These are phyloP conservation scores for Pseudocercospora crystallina DNA, from an alignment of 2,329 filamentous ascomycete species.

Conservation along the genomic window DNA sequence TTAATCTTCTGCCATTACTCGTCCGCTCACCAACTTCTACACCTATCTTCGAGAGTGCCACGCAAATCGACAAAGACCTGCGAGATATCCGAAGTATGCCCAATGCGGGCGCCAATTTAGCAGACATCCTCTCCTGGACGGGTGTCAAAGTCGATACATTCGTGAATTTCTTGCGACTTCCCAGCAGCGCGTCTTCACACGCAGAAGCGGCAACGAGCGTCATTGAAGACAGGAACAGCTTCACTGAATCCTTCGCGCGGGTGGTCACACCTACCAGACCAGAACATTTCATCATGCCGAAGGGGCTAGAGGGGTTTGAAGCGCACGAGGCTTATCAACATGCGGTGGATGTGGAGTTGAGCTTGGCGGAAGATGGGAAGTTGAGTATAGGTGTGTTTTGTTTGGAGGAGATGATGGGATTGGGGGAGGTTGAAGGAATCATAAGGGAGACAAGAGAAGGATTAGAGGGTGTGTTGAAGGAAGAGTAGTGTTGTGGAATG, in stretches of 20 bases:
- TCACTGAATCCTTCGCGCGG: constrained; percentile 19
- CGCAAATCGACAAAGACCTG: constrained; percentile 67
- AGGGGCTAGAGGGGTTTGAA: constrained; percentile 9
- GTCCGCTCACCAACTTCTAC: constrained; percentile 43
- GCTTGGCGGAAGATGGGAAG: constrained; percentile 44
- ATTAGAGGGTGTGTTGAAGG: constrained; percentile 15
- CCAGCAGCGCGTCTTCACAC: background rate
- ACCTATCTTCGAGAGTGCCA: constrained; percentile 54
- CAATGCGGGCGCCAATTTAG: constrained; percentile 62
- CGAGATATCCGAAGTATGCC: constrained; percentile 57
- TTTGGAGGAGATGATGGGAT: constrained; percentile 43
- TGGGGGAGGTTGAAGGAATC: constrained; percentile 39
- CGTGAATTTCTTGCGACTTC: constrained; percentile 74
- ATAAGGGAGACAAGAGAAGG: constrained; percentile 35
- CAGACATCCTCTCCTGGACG: constrained; percentile 74
- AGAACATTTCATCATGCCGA: constrained; percentile 21
- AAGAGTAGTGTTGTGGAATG: background rate
- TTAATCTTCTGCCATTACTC: constrained; percentile 74
- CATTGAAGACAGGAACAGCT: constrained; percentile 21
- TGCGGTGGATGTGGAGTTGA: constrained; percentile 57
- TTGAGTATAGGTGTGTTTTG: constrained; percentile 57
- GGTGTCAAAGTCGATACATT: constrained; percentile 68
- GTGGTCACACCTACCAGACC: constrained; percentile 6
- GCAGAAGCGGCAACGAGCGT: constrained; percentile 20
- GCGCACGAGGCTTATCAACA: constrained; percentile 40